Conservation (phyloP, 257 asterid genomes). For the Agastache rugosa region DNA sequence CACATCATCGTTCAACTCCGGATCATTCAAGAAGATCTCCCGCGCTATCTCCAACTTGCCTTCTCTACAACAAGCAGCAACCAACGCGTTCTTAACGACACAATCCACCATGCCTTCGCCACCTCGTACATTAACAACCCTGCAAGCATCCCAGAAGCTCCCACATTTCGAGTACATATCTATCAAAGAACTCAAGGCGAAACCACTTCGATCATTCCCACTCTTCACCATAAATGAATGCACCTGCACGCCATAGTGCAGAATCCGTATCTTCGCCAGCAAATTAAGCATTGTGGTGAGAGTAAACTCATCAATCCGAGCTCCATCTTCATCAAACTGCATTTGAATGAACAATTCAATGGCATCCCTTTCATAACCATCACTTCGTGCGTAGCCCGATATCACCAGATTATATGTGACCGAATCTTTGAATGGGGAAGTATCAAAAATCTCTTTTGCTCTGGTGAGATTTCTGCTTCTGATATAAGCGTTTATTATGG, state of each 20-base stretch:
- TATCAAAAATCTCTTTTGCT: constrained; percentile 60
- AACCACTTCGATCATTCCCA: constrained; percentile 64
- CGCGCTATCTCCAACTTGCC: constrained; percentile 71
- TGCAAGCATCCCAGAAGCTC: constrained; percentile 55
- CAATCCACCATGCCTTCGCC: constrained; percentile 48
- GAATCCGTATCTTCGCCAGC: constrained; percentile 53
- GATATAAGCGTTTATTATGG: constrained; percentile 62
- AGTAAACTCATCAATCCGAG: constrained; percentile 68
- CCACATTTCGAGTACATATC: constrained; percentile 94
- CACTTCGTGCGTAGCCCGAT: constrained; percentile 64
- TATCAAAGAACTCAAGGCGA: constrained; percentile 76
- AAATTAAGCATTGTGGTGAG: constrained; percentile 80
- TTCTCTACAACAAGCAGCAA: constrained; percentile 88
- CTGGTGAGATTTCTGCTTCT: constrained; percentile 51
- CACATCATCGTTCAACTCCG: constrained; percentile 63
- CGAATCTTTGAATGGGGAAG: constrained; percentile 65
- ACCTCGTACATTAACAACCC: constrained; percentile 48
- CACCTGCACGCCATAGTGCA: constrained; percentile 65
- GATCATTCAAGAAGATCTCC: constrained; percentile 51
- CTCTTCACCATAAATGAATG: constrained; percentile 84
- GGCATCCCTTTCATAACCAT: constrained; percentile 57
- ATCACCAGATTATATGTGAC: constrained; percentile 77
- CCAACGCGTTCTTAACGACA: constrained; percentile 74
- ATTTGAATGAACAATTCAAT: constrained; percentile 57
- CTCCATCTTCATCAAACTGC: constrained; percentile 49